Conservation (phyloP, 1,284 basidiomycete species). For the Rhodotorula sp. region DNA sequence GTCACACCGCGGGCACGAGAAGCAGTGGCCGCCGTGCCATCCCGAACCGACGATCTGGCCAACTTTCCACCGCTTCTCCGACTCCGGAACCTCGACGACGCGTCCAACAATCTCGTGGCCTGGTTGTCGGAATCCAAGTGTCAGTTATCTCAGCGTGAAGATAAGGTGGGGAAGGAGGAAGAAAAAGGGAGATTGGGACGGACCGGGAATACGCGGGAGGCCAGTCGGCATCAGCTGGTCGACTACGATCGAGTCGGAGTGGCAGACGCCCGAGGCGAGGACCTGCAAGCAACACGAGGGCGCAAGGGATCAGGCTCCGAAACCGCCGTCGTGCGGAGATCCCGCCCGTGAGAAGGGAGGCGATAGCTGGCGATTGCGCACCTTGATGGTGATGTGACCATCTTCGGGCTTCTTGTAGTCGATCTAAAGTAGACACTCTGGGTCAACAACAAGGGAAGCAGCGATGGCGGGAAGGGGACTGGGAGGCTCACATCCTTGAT, state of each 20-base stretch:
- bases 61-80: slow-evolving; percentile 46
- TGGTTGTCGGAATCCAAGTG: neutral
- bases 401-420: slow-evolving; percentile 48
- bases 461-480: neutral
- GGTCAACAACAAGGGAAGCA: no score
- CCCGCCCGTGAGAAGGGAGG: neutral
- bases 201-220: slow-evolving; percentile 5
- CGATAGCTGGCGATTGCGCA: slow-evolving; percentile 19
- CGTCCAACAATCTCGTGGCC: slow-evolving; percentile 36
- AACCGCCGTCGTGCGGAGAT: no score
- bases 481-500: slow-evolving; percentile 31
- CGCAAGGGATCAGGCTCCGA: neutral
- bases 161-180: no score
- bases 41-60: slow-evolving; percentile 45
- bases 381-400: slow-evolving; percentile 51
- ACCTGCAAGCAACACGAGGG: slow-evolving; percentile 14
- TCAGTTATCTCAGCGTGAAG: no score
- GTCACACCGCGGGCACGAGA: slow-evolving; percentile 44
- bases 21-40: slow-evolving; percentile 41
- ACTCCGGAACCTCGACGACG: slow-evolving; percentile 26
- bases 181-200: neutral
- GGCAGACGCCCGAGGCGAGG: slow-evolving; percentile 27
- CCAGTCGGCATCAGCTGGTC: slow-evolving; percentile 22
- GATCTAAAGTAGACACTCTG: no score
- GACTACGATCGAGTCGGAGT: slow-evolving; percentile 20